A percentile compares a stretch with the other conserved stretches of the same genome.
These are phyloP conservation scores for Kwoniella sp. DNA, from an alignment of 768 basidiomycete species.

Conservation along the genomic window DNA sequence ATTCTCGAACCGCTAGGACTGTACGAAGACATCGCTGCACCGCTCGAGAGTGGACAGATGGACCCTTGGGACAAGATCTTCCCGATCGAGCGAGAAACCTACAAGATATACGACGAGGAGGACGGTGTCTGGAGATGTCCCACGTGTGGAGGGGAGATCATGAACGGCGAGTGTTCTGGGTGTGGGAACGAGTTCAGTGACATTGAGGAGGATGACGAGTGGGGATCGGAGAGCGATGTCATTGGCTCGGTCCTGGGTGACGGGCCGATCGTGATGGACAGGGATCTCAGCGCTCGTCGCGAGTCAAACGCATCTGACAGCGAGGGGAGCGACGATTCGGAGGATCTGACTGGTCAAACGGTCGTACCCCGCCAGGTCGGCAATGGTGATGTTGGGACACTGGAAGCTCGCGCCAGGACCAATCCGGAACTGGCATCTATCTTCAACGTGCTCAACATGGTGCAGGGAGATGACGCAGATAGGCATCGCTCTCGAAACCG, in stretches of 20 bases:
- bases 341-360: no score
- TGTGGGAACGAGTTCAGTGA: constrained; percentile 32
- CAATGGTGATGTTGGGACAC: no score
- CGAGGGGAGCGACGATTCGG: no score
- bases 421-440: background rate
- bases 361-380: no score
- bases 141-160: constrained; percentile 28
- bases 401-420: no score
- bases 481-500: background rate
- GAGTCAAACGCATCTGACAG: background rate
- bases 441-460: background rate
- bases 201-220: constrained; percentile 18
- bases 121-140: constrained; percentile 32
- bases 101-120: constrained; percentile 21
- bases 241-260: background rate
- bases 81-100: constrained; percentile 23
- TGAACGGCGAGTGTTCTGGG: constrained; percentile 12
- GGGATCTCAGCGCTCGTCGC: background rate
- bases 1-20: constrained; percentile 38
- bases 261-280: background rate
- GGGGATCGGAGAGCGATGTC: constrained; percentile 6
- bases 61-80: constrained; percentile 39
- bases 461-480: background rate
- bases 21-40: constrained; percentile 7
- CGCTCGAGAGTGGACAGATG: constrained; percentile 9